Evolutionary conservation across 345 rosid species (phyloP), one percentile per base, ranked within the genome.

Genomic region (Euphorbia lathyris): DNA sequence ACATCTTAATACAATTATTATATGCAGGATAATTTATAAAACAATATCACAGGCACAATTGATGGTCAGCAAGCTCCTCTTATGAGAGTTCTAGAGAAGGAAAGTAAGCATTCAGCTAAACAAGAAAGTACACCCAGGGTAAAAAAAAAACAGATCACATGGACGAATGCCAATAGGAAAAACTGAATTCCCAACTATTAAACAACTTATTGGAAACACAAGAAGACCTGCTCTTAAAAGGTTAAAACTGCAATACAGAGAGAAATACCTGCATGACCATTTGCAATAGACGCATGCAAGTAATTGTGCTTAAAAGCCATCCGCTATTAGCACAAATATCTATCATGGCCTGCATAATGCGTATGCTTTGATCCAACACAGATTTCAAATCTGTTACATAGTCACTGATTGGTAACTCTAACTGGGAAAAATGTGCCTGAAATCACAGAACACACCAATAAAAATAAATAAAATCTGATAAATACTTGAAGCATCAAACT

Each of bases 311-410:
- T 56, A 88, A 77, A 78, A 94, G 96, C 98, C 98, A 94, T 78
- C 98, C 98, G 66, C 98, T 94, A 74, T 94, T 94, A 32, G 96
- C 97, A 65, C 98, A 94, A 68, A 91, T 87, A 79, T 94, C 98
- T 81, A 94, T 91, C 97, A 90, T 94, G 67, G 98, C 97, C 76
- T 94, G 98, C 75, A 91, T 87, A 81, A 94, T 88, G 63, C 98
- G 97, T 70, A 94, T 94, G 78, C 97, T 94, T 79, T 94, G 98
- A 82, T 94, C 98, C 82, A 94, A 77, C 48, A 94, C 97, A 27
- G 96, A 94, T 85, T 94, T 94, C 74, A 94, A 80, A 86, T 94
- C 97, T 3, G 97, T 94, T 75, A 85, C 81, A 68, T 94, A 94
- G 79, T 91, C 98, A 77, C 91, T 94, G 78, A 94, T 84, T 40